phyloP scores from a whole-genome alignment of 2,329 filamentous ascomycete species.

The Xylaria sp. region DNA sequence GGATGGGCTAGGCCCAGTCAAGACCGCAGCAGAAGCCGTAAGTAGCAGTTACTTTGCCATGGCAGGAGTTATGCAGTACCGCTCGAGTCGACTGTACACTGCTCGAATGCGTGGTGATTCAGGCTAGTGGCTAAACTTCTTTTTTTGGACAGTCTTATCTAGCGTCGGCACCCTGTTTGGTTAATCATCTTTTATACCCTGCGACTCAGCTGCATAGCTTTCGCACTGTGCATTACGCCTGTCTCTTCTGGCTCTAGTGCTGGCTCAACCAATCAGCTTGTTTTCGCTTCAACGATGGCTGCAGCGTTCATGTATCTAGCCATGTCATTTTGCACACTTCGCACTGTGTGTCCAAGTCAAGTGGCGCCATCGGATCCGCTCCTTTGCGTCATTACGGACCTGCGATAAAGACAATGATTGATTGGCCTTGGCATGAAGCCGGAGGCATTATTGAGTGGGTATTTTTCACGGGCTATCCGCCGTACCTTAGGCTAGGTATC shows the following conservation, averaged over 20 bases:
- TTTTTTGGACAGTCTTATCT: conserved; percentile 34
- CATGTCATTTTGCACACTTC: background rate
- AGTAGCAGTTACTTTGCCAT: background rate
- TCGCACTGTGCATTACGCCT: conserved; percentile 10
- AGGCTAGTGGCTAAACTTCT: conserved; percentile 34
- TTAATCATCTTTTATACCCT: conserved; percentile 14
- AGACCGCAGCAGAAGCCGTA: background rate
- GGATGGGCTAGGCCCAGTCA: conserved; percentile 7
- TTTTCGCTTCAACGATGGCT: background rate
- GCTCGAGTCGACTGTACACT: conserved; percentile 1
- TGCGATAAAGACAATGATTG: conserved; percentile 32
- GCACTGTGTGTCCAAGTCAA: conserved; percentile 10
- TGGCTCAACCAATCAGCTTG: background rate
- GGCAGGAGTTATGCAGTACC: conserved; percentile 2
- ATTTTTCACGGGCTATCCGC: background rate
- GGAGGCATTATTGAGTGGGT: background rate
- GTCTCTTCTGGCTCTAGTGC: background rate
- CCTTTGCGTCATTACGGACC: conserved; percentile 28
- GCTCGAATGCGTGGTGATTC: conserved; percentile 2
- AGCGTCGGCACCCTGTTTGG: conserved; percentile 14
- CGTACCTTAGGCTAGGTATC: background rate
- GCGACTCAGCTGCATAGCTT: background rate
- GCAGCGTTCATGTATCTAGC: background rate
- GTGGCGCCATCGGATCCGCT: conserved; percentile 31
- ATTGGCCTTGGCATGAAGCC: conserved; percentile 23